Base-by-base conservation (phyloP, 2,329 filamentous ascomycete genomes). In the Fusarium fracticaudum region DNA sequence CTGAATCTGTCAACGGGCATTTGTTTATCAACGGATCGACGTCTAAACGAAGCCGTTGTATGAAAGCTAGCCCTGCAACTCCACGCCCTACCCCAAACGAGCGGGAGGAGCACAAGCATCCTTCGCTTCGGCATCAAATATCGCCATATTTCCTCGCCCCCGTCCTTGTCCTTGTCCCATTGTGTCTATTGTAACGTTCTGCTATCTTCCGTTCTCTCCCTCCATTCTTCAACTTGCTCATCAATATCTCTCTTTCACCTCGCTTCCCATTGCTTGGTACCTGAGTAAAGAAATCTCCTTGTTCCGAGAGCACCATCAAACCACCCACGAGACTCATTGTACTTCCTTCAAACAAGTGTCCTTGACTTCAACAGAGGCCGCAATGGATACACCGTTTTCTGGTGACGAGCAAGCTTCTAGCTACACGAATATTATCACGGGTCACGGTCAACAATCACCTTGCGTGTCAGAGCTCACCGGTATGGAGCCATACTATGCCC, bases 391-490 rank as follows among this genome's bases (percentile, higher is more conserved):
- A 76, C 74, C 74, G 58, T 79, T 76, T 73, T 71, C 79, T 76
- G 69, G 78, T 51, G 74, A 71, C 64, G 77, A 74, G 59, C 76
- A 77, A 74, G 64, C 76, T 64, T 71, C 74, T 69, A 81, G 80
- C 80, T 82, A 81, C 80, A 81, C 80, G 73, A 80, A 74, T 65
- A 43, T 72, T 61, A 71, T 76, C 67, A 66, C 76, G 67, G 76
- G 71, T 69, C 67, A 75, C 64, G 74, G 68, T 63, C 77, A 79
- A 72, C 79, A 79, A 76, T 77, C 79, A 76, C 59, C 67, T 70
- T 77, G 69, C 69, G 69, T 75, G 68, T 60, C 76, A 60, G 79
- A 76, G 67, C 75, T 79, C 64, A 67, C 73, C 71, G 72, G 69
- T 64, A 76, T 77, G 72, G 75, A 71, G 54, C 40, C 77, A 70